Evolutionary conservation across 306 rosid genomes (phyloP).

Genomic region (Cyamopsis tetragonoloba): DNA sequence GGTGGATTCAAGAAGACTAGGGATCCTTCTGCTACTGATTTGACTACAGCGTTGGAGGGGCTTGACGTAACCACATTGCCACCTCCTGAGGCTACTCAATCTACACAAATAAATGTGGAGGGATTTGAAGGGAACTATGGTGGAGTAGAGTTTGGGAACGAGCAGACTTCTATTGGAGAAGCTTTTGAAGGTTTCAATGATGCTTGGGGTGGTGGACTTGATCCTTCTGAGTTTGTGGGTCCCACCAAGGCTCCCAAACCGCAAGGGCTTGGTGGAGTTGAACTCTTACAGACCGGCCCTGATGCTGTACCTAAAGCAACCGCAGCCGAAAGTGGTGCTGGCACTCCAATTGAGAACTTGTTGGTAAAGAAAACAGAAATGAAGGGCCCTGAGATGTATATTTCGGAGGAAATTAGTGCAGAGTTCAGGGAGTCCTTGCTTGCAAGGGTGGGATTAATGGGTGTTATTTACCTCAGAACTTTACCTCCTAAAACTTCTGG

Average conservation of each 20-base stretch:
- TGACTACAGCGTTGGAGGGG: slow-evolving; percentile 70
- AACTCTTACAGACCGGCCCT: slow-evolving; percentile 77
- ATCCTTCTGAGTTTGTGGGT: slow-evolving; percentile 80
- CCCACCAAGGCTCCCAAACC: slow-evolving; percentile 50
- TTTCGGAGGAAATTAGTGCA: slow-evolving; percentile 71
- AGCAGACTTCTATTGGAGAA: slow-evolving; percentile 73
- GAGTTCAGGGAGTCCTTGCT: slow-evolving; percentile 91
- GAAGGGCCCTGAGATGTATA: slow-evolving; percentile 89
- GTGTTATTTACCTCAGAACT: slow-evolving; percentile 78
- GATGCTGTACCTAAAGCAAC: slow-evolving; percentile 45
- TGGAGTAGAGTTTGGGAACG: slow-evolving; percentile 82
- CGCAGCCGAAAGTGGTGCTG: slow-evolving; percentile 42
- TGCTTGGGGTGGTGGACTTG: slow-evolving; percentile 98
- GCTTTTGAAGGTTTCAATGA: slow-evolving; percentile 86
- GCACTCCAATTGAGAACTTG: slow-evolving; percentile 59
- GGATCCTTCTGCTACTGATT: slow-evolving; percentile 77
- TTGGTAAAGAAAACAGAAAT: slow-evolving; percentile 63
- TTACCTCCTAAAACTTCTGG: slow-evolving; percentile 67
- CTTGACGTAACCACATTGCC: slow-evolving; percentile 87
- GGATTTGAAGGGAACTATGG: slow-evolving; percentile 98
- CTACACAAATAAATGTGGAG: slow-evolving; percentile 82
- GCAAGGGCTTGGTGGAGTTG: slow-evolving; percentile 93
- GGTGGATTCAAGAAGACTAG: slow-evolving; percentile 78
- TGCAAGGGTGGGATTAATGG: slow-evolving; percentile 81
- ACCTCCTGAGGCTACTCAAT: slow-evolving; percentile 88